phyloP scores from a whole-genome alignment of 129 eudicot genomes.

The Arctium minus region DNA sequence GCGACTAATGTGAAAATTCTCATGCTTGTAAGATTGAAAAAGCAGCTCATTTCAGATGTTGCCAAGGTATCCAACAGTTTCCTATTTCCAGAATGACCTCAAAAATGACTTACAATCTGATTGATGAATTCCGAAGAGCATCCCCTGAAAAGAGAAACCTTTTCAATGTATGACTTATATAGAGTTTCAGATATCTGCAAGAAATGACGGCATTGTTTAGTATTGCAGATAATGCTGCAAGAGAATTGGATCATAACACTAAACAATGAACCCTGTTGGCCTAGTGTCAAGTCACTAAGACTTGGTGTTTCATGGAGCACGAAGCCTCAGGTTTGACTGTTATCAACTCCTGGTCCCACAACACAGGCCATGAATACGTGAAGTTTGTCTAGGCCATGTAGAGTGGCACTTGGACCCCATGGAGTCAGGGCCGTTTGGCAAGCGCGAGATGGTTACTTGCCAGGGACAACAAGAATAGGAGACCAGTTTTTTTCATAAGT shows the following conservation, averaged over 20 bases:
- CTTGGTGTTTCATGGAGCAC: too few species aligned
- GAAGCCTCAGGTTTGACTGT: too few species aligned
- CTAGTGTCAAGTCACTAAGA: neutral
- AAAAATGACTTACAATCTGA: constrained; percentile 63
- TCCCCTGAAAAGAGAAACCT: constrained; percentile 66
- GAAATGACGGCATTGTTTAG: constrained; percentile 9
- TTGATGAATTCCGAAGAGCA: constrained; percentile 84
- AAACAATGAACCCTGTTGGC: neutral
- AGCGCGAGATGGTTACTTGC: too few species aligned
- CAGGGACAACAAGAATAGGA: too few species aligned
- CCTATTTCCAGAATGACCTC: neutral
- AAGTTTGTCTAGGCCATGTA: too few species aligned
- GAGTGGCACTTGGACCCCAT: too few species aligned
- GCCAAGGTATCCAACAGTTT: neutral
- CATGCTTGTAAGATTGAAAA: neutral
- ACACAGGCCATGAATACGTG: too few species aligned
- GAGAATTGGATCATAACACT: neutral
- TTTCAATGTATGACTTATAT: constrained; percentile 53
- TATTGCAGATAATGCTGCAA: neutral
- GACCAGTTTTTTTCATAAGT: too few species aligned
- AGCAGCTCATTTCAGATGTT: neutral
- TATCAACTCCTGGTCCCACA: too few species aligned
- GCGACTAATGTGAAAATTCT: neutral
- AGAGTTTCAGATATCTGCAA: constrained; percentile 80
- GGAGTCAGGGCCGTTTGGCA: too few species aligned